phyloP scores from a whole-genome alignment of 148 eudicot genomes.

The Silene latifolia region DNA sequence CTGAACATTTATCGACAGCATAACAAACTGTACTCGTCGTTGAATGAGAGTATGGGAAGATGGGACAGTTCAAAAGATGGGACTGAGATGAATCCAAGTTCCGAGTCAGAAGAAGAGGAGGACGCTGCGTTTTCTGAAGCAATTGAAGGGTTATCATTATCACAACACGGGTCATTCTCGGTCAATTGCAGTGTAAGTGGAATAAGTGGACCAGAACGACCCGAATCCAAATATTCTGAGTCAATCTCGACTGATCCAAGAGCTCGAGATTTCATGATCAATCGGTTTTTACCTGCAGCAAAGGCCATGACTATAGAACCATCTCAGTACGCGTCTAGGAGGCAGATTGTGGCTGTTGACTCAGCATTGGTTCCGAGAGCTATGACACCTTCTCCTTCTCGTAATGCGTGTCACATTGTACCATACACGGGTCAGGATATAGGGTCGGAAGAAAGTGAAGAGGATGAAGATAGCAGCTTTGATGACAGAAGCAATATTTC shows the following conservation, averaged over 20 bases:
- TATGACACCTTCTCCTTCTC: constrained; percentile 37
- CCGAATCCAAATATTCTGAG: constrained; percentile 27
- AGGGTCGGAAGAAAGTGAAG: constrained; percentile 41
- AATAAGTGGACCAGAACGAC: constrained; percentile 44
- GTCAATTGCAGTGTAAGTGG: constrained; percentile 62
- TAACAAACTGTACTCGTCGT: constrained; percentile 14
- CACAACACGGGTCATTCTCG: constrained; percentile 49
- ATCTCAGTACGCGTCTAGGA: constrained; percentile 61
- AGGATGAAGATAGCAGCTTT: constrained; percentile 30
- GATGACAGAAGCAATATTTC: constrained; percentile 31
- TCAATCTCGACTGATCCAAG: constrained; percentile 35
- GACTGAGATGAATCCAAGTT: constrained; percentile 22
- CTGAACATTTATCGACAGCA: constrained; percentile 5
- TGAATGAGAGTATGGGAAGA: constrained; percentile 23
- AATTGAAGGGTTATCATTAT: constrained; percentile 48
- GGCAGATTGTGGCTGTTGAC: constrained; percentile 38
- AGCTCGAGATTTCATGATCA: constrained; percentile 81
- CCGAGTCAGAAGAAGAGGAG: constrained; percentile 24
- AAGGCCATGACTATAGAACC: constrained; percentile 75
- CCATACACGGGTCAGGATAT: constrained; percentile 37
- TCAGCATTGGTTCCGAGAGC: constrained; percentile 40
- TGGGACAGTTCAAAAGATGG: constrained; percentile 21
- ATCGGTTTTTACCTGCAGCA: constrained; percentile 91
- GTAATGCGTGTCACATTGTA: constrained; percentile 29
- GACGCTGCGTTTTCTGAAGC: constrained; percentile 57